phyloP scores from a whole-genome alignment of 768 basidiomycete species.

The Tricholoma saponaceum region DNA sequence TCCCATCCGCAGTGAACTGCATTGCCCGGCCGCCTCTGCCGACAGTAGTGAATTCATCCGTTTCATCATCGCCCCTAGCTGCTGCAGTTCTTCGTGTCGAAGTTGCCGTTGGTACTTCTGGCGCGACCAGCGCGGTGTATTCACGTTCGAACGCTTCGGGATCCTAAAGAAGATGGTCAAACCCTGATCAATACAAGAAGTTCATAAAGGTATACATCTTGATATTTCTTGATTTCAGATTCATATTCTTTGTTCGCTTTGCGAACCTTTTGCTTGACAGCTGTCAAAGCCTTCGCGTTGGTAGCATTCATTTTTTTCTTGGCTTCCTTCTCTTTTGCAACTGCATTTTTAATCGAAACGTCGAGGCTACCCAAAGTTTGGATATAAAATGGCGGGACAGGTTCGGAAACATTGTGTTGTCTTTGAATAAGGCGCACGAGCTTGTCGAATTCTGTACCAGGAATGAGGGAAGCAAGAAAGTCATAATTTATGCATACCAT shows the following conservation, averaged over 20 bases:
- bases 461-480: conserved; percentile 4
- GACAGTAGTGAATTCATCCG: conserved; percentile 83
- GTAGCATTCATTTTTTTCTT: conserved; percentile 96
- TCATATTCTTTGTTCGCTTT: conserved; percentile 90
- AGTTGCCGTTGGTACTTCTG: conserved; percentile 32
- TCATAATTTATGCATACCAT: conserved; percentile 49
- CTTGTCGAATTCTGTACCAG: conserved; percentile 86
- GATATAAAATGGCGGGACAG: conserved; percentile 83
- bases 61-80: conserved; percentile 37
- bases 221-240: conserved; percentile 70
- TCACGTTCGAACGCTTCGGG: conserved; percentile 83
- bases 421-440: conserved; percentile 85
- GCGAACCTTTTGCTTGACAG: conserved; percentile 98
- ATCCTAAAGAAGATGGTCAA: conserved; percentile 48
- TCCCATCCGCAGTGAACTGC: conserved; percentile 76
- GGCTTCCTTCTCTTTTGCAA: conserved; percentile 85
- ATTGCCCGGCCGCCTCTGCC: conserved; percentile 85
- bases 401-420: conserved; percentile 81
- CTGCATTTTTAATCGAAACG: conserved; percentile 61
- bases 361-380: conserved; percentile 76
- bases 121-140: conserved; percentile 52
- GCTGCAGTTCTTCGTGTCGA: conserved; percentile 31
- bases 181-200: neutral
- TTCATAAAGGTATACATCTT: conserved; percentile 44
- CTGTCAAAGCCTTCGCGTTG: conserved; percentile 90